Percentiles rank a stretch among this genome's conserved stretches.
These are phyloP conservation scores for Gossypium bickii DNA, from an alignment of 345 rosid genomes.

Conservation along the genomic window DNA sequence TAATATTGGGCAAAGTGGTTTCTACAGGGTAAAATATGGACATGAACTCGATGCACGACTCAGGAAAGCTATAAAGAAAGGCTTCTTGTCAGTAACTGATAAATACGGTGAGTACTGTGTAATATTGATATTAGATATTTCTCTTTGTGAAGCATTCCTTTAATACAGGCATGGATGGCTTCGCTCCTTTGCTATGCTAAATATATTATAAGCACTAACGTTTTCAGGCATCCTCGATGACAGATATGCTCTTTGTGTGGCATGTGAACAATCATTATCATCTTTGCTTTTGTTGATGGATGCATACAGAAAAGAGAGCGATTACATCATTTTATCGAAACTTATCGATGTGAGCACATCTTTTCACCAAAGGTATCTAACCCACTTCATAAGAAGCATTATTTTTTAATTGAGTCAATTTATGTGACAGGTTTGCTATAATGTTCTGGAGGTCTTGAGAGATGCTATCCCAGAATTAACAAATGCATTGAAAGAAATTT, in stretches of 20 bases:
- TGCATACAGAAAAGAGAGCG: constrained; percentile 68
- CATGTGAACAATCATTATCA: constrained; percentile 69
- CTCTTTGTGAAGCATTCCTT: background rate
- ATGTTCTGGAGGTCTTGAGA: constrained; percentile 22
- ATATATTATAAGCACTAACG: background rate
- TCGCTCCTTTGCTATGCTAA: background rate
- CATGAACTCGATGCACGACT: constrained; percentile 71
- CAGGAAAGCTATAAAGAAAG: constrained; percentile 63
- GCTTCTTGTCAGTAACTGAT: constrained; percentile 53
- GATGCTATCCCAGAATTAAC: constrained; percentile 60
- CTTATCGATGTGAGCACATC: constrained; percentile 53
- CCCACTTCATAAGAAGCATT: constrained; percentile 11
- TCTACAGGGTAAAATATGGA: constrained; percentile 87
- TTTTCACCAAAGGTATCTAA: background rate
- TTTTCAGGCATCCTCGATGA: constrained; percentile 82
- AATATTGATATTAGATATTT: background rate
- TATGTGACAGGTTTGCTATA: constrained; percentile 48
- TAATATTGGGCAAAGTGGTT: constrained; percentile 80
- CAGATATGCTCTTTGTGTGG: constrained; percentile 85
- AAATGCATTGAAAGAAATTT: constrained; percentile 48
- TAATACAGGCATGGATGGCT: background rate
- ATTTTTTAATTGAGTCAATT: constrained; percentile 43
- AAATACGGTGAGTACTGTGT: constrained; percentile 52
- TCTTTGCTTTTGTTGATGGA: constrained; percentile 73
- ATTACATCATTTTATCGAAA: constrained; percentile 77